A percentile compares a stretch with the other conserved stretches of the same genome.
Evolutionary conservation across 352 stramenopile species (phyloP).

Genomic region (Phytophthora cryptogea): DNA sequence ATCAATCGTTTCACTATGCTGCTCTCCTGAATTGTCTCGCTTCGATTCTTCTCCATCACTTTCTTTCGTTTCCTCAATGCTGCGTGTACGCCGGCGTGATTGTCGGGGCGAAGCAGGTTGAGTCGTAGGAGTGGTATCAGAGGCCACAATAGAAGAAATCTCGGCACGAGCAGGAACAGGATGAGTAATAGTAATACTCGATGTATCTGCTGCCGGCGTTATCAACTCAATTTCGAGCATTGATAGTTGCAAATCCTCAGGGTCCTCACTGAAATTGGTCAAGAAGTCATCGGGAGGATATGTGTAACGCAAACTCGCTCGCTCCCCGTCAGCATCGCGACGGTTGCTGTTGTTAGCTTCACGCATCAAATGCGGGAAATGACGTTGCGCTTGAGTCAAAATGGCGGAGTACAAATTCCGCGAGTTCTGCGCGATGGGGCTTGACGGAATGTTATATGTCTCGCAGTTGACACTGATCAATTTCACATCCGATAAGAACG

Average conservation of each 20-base stretch:
- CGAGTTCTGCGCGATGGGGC: constrained; percentile 81
- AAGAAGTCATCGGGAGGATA: constrained; percentile 70
- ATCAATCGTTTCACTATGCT: constrained; percentile 5
- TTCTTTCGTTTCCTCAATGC: constrained; percentile 28
- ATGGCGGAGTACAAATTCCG: constrained; percentile 67
- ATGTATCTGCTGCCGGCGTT: constrained; percentile 4
- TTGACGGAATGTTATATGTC: constrained; percentile 85
- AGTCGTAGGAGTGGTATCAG: constrained; percentile 3
- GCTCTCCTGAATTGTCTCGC: constrained; percentile 8
- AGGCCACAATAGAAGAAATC: background rate
- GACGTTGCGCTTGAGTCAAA: constrained; percentile 58
- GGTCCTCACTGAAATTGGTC: constrained; percentile 40
- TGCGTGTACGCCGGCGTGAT: constrained; percentile 21
- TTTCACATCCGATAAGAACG: constrained; percentile 77
- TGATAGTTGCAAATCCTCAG: constrained; percentile 38
- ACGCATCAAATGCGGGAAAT: constrained; percentile 59
- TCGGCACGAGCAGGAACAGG: constrained; percentile 12
- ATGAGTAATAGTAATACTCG: background rate
- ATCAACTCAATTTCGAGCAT: constrained; percentile 36
- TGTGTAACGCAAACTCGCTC: constrained; percentile 25
- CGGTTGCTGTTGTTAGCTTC: constrained; percentile 28
- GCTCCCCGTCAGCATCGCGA: constrained; percentile 25
- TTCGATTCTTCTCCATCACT: constrained; percentile 17
- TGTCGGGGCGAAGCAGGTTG: constrained; percentile 14
- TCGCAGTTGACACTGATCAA: constrained; percentile 81